Percentiles rank a stretch among this genome's conserved stretches.
These are phyloP conservation scores for Logfia minima DNA, from an alignment of 129 eudicot genomes.

Conservation along the genomic window DNA sequence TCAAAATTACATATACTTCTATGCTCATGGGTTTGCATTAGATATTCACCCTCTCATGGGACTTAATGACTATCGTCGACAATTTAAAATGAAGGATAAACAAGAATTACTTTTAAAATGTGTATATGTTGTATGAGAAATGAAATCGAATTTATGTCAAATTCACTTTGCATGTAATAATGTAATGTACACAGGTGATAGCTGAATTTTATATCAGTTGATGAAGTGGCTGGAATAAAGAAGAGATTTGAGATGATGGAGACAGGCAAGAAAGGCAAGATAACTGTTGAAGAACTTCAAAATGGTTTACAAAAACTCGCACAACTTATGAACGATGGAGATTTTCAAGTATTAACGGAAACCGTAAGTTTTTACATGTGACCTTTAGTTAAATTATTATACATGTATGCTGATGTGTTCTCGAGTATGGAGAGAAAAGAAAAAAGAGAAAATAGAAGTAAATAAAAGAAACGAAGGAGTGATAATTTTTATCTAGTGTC, in stretches of 20 bases:
- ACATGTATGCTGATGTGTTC: background rate
- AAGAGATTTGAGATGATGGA: slow-evolving; percentile 80
- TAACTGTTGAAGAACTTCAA: slow-evolving; percentile 65
- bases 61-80: background rate
- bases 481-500: background rate
- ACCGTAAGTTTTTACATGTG: slow-evolving; percentile 43
- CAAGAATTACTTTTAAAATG: background rate
- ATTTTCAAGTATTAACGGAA: slow-evolving; percentile 67
- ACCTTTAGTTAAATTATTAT: background rate
- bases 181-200: slow-evolving; percentile 49
- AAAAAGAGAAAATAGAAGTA: background rate
- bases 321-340: slow-evolving; percentile 59
- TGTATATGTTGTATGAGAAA: background rate
- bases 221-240: slow-evolving; percentile 70
- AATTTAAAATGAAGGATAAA: background rate
- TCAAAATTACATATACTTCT: background rate
- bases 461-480: background rate
- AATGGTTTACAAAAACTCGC: slow-evolving; percentile 75
- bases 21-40: background rate
- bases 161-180: slow-evolving; percentile 25
- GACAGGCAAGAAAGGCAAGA: slow-evolving; percentile 53
- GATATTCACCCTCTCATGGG: background rate
- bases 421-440: background rate
- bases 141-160: background rate
- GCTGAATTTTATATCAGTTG: slow-evolving; percentile 75